Conservation (phyloP, 768 basidiomycete genomes). For the Tulasnella sp. region DNA sequence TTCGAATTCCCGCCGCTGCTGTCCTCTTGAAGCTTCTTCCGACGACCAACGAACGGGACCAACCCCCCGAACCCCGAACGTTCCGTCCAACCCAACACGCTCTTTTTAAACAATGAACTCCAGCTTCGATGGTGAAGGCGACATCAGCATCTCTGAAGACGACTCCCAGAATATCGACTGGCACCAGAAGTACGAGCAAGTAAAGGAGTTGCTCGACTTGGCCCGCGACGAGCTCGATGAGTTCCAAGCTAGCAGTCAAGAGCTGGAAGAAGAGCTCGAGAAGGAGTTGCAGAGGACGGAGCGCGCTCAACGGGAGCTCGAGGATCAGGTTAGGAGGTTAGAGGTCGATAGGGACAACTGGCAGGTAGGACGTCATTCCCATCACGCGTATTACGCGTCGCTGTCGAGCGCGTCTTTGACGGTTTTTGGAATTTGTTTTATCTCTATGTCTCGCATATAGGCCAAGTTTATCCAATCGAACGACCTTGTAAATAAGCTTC, state of each 20-base stretch:
- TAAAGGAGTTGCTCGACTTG: constrained; percentile 38
- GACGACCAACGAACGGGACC: constrained; percentile 4
- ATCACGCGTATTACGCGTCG: not conserved
- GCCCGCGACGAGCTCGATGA: constrained; percentile 40
- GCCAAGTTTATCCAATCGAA: constrained; percentile 41
- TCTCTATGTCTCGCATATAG: not conserved
- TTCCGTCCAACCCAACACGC: constrained; percentile 3
- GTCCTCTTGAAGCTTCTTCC: not conserved
- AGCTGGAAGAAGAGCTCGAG: constrained; percentile 48
- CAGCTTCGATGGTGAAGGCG: constrained; percentile 1
- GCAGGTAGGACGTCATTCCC: constrained; percentile 40
- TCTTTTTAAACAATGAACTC: not conserved
- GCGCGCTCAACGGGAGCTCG: constrained; percentile 38
- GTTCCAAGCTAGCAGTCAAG: constrained; percentile 42
- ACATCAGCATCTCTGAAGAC: constrained; percentile 16
- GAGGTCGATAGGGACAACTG: constrained; percentile 41
- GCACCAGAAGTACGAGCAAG: constrained; percentile 34
- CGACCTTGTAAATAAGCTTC: constrained; percentile 46
- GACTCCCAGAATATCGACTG: constrained; percentile 35
- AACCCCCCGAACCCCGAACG: not conserved
- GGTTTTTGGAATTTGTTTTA: not conserved
- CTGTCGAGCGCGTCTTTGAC: not conserved
- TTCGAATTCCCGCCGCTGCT: constrained; percentile 9
- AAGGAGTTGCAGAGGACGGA: constrained; percentile 45
- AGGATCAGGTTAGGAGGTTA: constrained; percentile 34